Evolutionary conservation across 2,329 filamentous ascomycete species (phyloP).

Genomic region (Fusarium falciforme): DNA sequence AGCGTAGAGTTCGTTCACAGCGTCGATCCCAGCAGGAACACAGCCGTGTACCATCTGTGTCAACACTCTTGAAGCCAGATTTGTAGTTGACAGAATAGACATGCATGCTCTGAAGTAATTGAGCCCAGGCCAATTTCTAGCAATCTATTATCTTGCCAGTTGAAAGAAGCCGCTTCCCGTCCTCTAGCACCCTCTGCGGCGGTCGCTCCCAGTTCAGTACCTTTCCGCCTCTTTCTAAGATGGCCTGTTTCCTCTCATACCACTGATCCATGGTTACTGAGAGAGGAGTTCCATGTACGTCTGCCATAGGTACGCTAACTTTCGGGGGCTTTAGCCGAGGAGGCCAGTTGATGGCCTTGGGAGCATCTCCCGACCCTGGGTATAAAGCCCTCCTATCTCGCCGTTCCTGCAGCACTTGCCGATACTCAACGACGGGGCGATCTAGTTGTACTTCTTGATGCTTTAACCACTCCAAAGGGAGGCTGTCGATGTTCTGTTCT

Average conservation of each 20-base stretch:
- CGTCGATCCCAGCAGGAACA: no score
- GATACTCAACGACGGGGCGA: slow-evolving; percentile 44
- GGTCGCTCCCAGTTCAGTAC: slow-evolving; percentile 43
- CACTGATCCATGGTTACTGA: slow-evolving; percentile 5
- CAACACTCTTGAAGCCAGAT: background rate
- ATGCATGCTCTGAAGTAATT: background rate
- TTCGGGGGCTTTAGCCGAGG: slow-evolving; percentile 18
- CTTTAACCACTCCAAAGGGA: slow-evolving; percentile 42
- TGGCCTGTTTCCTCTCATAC: slow-evolving; percentile 26
- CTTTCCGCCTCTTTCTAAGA: slow-evolving; percentile 25
- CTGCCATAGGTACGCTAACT: background rate
- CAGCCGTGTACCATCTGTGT: background rate
- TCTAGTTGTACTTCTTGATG: slow-evolving; percentile 49
- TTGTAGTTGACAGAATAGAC: background rate
- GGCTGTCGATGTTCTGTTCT: slow-evolving; percentile 39
- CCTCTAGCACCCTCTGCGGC: slow-evolving; percentile 22
- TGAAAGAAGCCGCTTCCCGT: slow-evolving; percentile 11
- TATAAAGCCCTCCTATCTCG: slow-evolving; percentile 4
- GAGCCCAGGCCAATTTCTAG: background rate
- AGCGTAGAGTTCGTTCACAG: no score
- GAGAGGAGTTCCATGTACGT: background rate
- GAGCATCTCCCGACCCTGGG: background rate
- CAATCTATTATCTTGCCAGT: slow-evolving; percentile 20
- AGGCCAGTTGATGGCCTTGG: slow-evolving; percentile 34
- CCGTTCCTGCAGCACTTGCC: slow-evolving; percentile 41